Percentiles rank a stretch among this genome's conserved stretches.
phyloP scores from a whole-genome alignment of 805 yeast species.

The Lachancea sp. region DNA sequence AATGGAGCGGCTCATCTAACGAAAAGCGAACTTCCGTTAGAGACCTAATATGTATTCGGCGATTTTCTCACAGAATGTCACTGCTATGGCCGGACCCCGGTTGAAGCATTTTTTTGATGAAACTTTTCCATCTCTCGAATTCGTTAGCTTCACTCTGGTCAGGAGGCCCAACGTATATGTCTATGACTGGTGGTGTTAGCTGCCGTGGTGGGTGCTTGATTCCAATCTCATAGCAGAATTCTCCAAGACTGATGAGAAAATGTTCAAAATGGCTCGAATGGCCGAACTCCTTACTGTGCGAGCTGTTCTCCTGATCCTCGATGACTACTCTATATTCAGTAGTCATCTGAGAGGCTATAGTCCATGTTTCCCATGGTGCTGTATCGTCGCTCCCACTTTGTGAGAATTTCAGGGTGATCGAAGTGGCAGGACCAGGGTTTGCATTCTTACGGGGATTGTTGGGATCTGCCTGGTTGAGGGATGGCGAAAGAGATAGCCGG shows the following conservation, averaged over 20 bases:
- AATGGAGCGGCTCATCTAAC: constrained; percentile 49
- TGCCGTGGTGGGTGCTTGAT: neutral
- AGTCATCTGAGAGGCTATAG: constrained; percentile 1
- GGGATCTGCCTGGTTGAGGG: neutral
- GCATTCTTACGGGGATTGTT: neutral
- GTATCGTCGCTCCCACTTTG: neutral
- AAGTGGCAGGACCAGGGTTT: neutral
- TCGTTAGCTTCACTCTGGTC: constrained; percentile 1
- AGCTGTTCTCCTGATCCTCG: neutral
- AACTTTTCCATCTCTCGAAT: constrained; percentile 25
- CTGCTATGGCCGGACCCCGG: constrained; percentile 14
- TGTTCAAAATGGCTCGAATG: neutral
- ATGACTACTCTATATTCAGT: neutral
- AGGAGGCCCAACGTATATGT: neutral
- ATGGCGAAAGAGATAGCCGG: neutral
- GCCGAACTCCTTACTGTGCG: neutral
- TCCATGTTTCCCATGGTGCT: constrained; percentile 4
- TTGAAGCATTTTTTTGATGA: constrained; percentile 39
- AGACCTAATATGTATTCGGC: neutral
- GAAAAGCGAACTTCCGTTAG: constrained; percentile 11
- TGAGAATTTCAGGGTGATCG: constrained; percentile 1
- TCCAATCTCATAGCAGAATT: constrained; percentile 3
- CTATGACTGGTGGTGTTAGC: neutral
- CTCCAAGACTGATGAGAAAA: neutral
- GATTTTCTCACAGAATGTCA: neutral